phyloP scores from a whole-genome alignment of 345 rosid genomes.

The Abelmoschus esculentus region DNA sequence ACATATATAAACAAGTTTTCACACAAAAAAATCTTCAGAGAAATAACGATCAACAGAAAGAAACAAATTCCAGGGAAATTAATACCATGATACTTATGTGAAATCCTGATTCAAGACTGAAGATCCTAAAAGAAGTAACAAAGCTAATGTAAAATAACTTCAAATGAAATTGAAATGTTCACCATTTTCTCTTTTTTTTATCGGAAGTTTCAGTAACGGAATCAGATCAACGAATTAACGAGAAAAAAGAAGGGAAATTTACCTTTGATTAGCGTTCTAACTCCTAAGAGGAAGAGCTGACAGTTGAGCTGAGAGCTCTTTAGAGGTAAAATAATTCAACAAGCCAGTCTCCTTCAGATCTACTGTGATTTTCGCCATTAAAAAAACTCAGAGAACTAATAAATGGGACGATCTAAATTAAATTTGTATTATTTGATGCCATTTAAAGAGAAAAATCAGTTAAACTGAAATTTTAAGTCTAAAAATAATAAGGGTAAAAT shows the following conservation, averaged over 20 bases:
- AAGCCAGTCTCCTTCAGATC: not conserved
- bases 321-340: not conserved
- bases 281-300: not conserved
- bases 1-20: not conserved
- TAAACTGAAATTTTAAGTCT: too few relatives aligned
- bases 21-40: not conserved
- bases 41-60: not conserved
- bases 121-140: not conserved
- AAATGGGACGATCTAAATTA: not conserved
- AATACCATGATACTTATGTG: constrained; percentile 21
- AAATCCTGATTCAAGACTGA: constrained; percentile 1
- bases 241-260: not conserved
- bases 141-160: not conserved
- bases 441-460: too few relatives aligned
- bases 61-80: not conserved
- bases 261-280: not conserved
- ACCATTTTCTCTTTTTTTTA: not conserved
- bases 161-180: not conserved
- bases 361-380: not conserved
- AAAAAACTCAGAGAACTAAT: not conserved
- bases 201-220: not conserved
- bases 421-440: not conserved
- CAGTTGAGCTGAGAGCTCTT: not conserved
- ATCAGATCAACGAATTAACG: not conserved
- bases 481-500: too few relatives aligned